These are phyloP conservation scores for Candida silvicultrix DNA, from an alignment of 805 yeast species.

Conservation along the genomic window DNA sequence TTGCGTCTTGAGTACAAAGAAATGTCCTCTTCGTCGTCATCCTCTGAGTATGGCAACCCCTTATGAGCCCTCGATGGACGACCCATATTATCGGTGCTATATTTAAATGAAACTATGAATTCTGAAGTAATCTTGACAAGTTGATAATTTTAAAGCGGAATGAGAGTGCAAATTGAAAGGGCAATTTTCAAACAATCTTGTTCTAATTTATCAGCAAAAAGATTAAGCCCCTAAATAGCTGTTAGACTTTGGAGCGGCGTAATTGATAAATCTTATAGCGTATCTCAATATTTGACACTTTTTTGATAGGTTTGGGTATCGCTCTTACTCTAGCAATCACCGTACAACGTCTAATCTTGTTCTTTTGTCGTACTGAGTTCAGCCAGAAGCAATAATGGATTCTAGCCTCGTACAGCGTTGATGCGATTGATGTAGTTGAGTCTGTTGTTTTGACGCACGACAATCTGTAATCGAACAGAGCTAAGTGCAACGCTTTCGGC, in stretches of 20 bases:
- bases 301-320: neutral
- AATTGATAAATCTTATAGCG: neutral
- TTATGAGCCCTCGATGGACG: neutral
- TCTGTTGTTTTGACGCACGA: neutral
- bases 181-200: too few species aligned
- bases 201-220: too few species aligned
- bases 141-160: too few species aligned
- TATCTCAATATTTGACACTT: neutral
- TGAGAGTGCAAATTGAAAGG: too few species aligned
- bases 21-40: conserved; percentile 22
- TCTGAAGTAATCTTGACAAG: neutral
- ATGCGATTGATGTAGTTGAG: neutral
- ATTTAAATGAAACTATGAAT: neutral
- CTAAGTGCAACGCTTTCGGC: neutral
- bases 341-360: neutral
- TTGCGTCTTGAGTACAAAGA: conserved; percentile 26
- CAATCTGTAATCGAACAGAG: neutral
- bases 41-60: conserved; percentile 5
- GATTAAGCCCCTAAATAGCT: too few species aligned
- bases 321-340: neutral
- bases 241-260: too few species aligned
- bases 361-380: too few species aligned
- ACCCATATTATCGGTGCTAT: neutral
- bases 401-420: neutral
- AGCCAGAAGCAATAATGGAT: neutral